A percentile compares a stretch with the other conserved stretches of the same genome.
These are phyloP conservation scores for Penicillium sp. DNA, from an alignment of 2,329 filamentous ascomycete species.

Conservation along the genomic window DNA sequence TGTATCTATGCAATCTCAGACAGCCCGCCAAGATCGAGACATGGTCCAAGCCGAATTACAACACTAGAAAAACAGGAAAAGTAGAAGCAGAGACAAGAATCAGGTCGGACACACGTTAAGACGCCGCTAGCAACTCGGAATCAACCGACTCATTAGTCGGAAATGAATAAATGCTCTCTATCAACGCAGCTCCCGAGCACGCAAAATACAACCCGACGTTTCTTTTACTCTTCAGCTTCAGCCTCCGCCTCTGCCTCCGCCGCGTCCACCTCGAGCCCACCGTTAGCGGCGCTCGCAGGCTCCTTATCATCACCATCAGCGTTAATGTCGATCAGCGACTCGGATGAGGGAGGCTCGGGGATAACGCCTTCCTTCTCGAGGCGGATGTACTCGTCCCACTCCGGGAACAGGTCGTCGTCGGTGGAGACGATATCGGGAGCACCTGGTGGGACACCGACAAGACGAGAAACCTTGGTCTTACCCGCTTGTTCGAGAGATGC, in stretches of 20 bases:
- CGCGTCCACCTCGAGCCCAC: conserved; percentile 30
- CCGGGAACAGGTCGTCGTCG: conserved; percentile 82
- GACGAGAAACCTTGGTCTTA: conserved; percentile 78
- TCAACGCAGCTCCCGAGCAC: conserved; percentile 18
- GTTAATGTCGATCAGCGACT: conserved; percentile 44
- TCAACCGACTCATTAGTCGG: conserved; percentile 19
- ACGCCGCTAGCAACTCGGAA: conserved; percentile 28
- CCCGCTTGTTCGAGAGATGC: conserved; percentile 75
- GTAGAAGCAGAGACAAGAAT: conserved; percentile 4
- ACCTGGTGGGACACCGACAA: conserved; percentile 76
- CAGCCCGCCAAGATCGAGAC: conserved; percentile 12
- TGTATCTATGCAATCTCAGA: conserved; percentile 20
- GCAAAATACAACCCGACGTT: conserved; percentile 17
- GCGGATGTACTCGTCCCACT: conserved; percentile 88
- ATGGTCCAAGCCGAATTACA: conserved; percentile 21
- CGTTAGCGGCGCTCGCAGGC: conserved; percentile 33
- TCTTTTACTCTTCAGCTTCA: conserved; percentile 24
- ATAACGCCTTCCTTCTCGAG: conserved; percentile 70
- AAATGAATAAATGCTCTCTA: conserved; percentile 22
- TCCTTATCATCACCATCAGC: conserved; percentile 32
- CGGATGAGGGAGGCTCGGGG: conserved; percentile 38
- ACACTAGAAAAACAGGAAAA: conserved; percentile 11
- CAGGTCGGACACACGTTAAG: conserved; percentile 28
- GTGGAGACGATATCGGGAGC: conserved; percentile 53
- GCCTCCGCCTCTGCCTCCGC: conserved; percentile 21